Conservation (phyloP, 2,329 filamentous ascomycete species). For the Purpureocillium lavendulum region DNA sequence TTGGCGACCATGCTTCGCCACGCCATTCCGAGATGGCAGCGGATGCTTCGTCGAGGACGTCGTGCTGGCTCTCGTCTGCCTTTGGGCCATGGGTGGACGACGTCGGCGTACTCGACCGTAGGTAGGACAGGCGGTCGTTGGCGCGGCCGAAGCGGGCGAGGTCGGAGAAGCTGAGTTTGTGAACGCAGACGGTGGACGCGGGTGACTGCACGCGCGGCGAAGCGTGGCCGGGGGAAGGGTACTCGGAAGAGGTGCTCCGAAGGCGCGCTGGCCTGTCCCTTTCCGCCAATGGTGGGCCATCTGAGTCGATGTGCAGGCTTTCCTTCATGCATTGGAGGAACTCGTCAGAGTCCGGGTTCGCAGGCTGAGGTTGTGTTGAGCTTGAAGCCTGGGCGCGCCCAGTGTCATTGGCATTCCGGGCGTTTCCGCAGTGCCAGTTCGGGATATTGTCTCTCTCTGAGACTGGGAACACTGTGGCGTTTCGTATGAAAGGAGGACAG, state of each 20-base stretch:
- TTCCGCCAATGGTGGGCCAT: no score
- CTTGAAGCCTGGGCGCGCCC: no score
- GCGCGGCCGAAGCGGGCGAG: constrained; percentile 19
- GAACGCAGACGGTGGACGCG: constrained; percentile 8
- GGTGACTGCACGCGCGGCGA: constrained; percentile 19
- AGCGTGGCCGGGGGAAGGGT: constrained; percentile 14
- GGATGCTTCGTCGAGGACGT: constrained; percentile 15
- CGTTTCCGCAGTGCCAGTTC: no score
- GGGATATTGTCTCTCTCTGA: no score
- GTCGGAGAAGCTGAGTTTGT: constrained; percentile 18
- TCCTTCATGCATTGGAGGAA: no score
- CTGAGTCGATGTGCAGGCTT: no score
- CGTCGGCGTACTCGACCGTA: constrained; percentile 17
- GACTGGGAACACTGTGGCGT: no score
- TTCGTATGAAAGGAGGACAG: no score
- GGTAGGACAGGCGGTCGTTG: constrained; percentile 19
- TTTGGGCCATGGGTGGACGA: constrained; percentile 9
- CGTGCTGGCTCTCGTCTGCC: constrained; percentile 9
- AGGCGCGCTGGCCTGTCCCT: not conserved
- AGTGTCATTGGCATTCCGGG: no score
- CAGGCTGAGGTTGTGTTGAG: no score
- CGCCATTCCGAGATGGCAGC: constrained; percentile 17
- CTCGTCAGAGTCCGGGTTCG: no score
- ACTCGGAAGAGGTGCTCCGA: constrained; percentile 23
- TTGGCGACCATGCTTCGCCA: constrained; percentile 9